Percentiles rank a stretch among this genome's conserved stretches.
Conservation (phyloP, 345 rosid species). For the Trapa bicornis region DNA sequence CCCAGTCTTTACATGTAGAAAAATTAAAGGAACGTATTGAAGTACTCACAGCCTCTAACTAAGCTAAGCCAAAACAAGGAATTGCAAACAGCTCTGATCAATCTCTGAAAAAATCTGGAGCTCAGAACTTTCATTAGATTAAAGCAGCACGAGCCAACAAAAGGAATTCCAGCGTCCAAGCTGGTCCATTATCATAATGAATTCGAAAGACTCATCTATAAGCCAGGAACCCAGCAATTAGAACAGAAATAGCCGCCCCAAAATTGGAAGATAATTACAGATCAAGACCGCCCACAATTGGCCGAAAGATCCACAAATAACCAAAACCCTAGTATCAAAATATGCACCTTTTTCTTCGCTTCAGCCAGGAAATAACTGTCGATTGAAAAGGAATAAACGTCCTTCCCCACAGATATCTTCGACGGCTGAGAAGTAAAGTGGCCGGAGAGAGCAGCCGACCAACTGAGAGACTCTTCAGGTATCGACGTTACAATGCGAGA, state of each 20-base stretch:
- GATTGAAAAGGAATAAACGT: too few species aligned
- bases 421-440: neutral
- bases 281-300: neutral
- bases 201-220: neutral
- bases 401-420: too few species aligned
- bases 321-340: neutral
- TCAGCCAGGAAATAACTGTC: neutral
- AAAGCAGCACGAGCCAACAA: neutral
- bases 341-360: neutral
- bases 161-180: neutral
- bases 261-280: neutral
- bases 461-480: neutral
- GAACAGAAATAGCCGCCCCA: neutral
- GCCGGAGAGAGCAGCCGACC: neutral
- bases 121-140: neutral
- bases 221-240: neutral
- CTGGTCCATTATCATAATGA: neutral
- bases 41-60: neutral
- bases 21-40: neutral
- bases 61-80: neutral
- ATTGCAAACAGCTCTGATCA: neutral
- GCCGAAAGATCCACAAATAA: neutral
- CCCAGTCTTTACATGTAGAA: neutral
- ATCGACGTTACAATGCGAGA: too few species aligned
- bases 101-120: neutral